Percentiles rank a stretch among this genome's conserved stretches.
phyloP scores from a whole-genome alignment of 352 stramenopile genomes.

The Globisporangium recalcitrans region DNA sequence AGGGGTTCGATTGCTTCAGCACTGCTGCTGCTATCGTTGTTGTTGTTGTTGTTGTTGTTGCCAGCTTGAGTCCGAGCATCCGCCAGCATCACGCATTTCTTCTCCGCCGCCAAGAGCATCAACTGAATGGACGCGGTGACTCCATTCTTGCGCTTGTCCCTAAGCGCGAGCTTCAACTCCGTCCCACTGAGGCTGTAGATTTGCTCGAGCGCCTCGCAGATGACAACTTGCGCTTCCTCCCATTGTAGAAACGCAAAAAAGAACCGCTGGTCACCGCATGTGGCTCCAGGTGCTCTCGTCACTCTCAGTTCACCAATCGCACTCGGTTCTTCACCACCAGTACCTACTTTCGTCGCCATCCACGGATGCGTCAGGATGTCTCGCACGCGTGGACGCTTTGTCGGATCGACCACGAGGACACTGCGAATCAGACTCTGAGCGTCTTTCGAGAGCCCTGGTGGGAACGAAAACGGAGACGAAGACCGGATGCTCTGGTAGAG shows the following conservation, averaged over 20 bases:
- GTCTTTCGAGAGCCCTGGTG: slow-evolving; percentile 25
- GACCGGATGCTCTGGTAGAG: slow-evolving; percentile 35
- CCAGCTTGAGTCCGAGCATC: slow-evolving; percentile 8
- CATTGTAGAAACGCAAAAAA: slow-evolving; percentile 21
- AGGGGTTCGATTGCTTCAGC: no score
- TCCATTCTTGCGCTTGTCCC: slow-evolving; percentile 13
- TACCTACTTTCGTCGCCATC: slow-evolving; percentile 10
- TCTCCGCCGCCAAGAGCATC: slow-evolving; percentile 11
- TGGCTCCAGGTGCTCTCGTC: neutral
- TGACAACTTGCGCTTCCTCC: slow-evolving; percentile 9
- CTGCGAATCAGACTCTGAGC: slow-evolving; percentile 40
- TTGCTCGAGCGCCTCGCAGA: slow-evolving; percentile 19
- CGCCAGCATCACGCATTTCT: slow-evolving; percentile 7
- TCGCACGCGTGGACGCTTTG: slow-evolving; percentile 29
- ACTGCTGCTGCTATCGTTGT: neutral
- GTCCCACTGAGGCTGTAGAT: slow-evolving; percentile 17
- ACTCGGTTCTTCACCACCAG: neutral
- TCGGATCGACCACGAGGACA: slow-evolving; percentile 38
- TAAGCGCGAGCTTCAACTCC: neutral
- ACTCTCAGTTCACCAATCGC: neutral
- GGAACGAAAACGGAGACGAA: slow-evolving; percentile 14
- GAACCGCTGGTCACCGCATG: neutral
- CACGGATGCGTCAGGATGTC: slow-evolving; percentile 38
- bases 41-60: slow-evolving; percentile 8
- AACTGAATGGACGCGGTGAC: slow-evolving; percentile 22